These are phyloP conservation scores for Sporothrix luriei DNA, from an alignment of 2,329 filamentous ascomycete genomes.

Conservation along the genomic window DNA sequence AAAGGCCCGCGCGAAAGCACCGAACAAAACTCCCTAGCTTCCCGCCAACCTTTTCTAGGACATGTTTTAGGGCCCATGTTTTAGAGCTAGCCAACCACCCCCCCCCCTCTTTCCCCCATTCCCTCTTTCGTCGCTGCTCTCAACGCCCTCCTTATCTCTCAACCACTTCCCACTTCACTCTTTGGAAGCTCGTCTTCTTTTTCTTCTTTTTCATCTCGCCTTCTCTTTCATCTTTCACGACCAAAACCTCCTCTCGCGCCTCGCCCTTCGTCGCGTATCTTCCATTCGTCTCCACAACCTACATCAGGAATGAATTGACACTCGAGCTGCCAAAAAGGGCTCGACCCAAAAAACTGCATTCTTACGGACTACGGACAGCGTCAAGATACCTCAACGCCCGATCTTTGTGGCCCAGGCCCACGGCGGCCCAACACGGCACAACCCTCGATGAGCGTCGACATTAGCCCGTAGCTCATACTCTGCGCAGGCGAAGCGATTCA, in stretches of 20 bases:
- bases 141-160: conserved; percentile 18
- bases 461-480: conserved; percentile 1
- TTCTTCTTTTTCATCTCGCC: not conserved
- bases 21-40: conserved; percentile 29
- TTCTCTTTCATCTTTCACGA: not conserved
- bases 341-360: conserved; percentile 12
- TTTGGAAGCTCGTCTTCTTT: not conserved
- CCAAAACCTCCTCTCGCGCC: not conserved
- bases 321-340: conserved; percentile 4
- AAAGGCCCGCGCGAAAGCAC: conserved; percentile 3
- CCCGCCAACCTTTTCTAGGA: conserved; percentile 26
- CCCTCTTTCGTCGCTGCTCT: conserved; percentile 21
- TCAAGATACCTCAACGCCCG: not conserved
- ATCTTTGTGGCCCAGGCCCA: not conserved
- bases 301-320: conserved; percentile 17
- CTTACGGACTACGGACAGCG: not conserved
- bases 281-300: not conserved
- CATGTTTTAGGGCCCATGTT: conserved; percentile 29
- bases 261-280: not conserved
- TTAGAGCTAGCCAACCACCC: conserved; percentile 26
- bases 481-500: not conserved
- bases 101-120: conserved; percentile 24
- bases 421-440: conserved; percentile 23
- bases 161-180: conserved; percentile 17
- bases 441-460: not conserved